phyloP scores from a whole-genome alignment of 2,329 filamentous ascomycete genomes.

The Exophiala phaeomuriformis region DNA sequence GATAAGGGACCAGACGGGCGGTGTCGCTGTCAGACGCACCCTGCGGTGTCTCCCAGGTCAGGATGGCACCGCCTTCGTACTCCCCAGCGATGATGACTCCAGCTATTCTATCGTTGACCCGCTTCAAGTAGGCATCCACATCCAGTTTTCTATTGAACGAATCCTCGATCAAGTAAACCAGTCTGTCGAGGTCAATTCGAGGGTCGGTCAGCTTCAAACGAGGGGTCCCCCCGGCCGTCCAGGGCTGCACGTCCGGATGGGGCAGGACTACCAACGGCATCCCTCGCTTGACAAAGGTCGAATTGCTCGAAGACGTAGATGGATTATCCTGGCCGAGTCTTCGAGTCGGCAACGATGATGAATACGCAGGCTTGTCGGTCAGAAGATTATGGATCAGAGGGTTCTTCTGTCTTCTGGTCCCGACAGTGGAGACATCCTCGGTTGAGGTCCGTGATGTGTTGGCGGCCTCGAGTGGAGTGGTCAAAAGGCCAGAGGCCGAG shows the following conservation, averaged over 20 bases:
- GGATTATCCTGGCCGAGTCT: constrained; percentile 43
- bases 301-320: constrained; percentile 35
- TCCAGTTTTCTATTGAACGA: constrained; percentile 84
- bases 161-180: constrained; percentile 85
- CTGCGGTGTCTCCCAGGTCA: constrained; percentile 83
- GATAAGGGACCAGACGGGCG: constrained; percentile 72
- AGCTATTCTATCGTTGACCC: constrained; percentile 74
- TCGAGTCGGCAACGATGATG: constrained; percentile 75
- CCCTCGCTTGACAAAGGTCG: constrained; percentile 83
- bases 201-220: constrained; percentile 68
- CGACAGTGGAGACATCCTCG: constrained; percentile 40
- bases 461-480: constrained; percentile 77
- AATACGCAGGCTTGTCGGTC: constrained; percentile 88
- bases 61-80: constrained; percentile 89
- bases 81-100: constrained; percentile 92
- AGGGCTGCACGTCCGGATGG: constrained; percentile 56
- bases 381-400: constrained; percentile 91
- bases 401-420: constrained; percentile 60
- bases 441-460: constrained; percentile 41
- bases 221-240: constrained; percentile 59
- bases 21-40: constrained; percentile 48
- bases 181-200: constrained; percentile 70
- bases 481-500: constrained; percentile 79
- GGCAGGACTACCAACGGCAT: constrained; percentile 83
- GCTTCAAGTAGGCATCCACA: constrained; percentile 68